Conservation (phyloP, 2,329 filamentous ascomycete species). For the Knufia petricola region DNA sequence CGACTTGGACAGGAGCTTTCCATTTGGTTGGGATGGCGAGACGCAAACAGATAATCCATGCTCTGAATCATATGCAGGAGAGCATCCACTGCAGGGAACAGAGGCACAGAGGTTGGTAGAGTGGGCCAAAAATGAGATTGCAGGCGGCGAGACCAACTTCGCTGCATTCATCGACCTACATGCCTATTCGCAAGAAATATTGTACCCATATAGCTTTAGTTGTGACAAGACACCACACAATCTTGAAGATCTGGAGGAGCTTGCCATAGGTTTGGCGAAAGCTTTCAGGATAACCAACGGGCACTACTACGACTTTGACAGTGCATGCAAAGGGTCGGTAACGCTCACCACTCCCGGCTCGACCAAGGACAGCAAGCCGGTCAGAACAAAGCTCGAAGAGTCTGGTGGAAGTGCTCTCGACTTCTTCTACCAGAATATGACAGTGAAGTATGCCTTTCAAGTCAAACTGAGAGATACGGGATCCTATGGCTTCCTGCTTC, state of each 20-base stretch:
- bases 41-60: constrained; percentile 66
- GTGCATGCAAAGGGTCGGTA: constrained; percentile 76
- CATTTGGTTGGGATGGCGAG: constrained; percentile 70
- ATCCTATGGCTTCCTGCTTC: constrained; percentile 86
- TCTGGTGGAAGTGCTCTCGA: constrained; percentile 82
- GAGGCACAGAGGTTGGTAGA: constrained; percentile 66
- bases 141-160: constrained; percentile 58
- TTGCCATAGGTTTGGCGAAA: constrained; percentile 79
- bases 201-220: constrained; percentile 85
- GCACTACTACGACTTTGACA: constrained; percentile 65
- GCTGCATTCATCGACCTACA: constrained; percentile 85
- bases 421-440: constrained; percentile 86
- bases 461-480: constrained; percentile 87
- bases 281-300: constrained; percentile 73
- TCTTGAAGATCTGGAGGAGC: constrained; percentile 82
- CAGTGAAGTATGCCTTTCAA: constrained; percentile 79
- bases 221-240: constrained; percentile 71
- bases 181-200: constrained; percentile 87
- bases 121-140: constrained; percentile 74
- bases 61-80: constrained; percentile 80
- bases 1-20: constrained; percentile 80
- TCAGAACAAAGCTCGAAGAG: constrained; percentile 54
- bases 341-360: constrained; percentile 24
- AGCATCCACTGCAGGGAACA: constrained; percentile 69
- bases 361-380: constrained; percentile 24